Percentiles rank a stretch among this genome's conserved stretches.
phyloP scores from a whole-genome alignment of 2,329 filamentous ascomycete genomes.

The Xylaria hypoxylon region DNA sequence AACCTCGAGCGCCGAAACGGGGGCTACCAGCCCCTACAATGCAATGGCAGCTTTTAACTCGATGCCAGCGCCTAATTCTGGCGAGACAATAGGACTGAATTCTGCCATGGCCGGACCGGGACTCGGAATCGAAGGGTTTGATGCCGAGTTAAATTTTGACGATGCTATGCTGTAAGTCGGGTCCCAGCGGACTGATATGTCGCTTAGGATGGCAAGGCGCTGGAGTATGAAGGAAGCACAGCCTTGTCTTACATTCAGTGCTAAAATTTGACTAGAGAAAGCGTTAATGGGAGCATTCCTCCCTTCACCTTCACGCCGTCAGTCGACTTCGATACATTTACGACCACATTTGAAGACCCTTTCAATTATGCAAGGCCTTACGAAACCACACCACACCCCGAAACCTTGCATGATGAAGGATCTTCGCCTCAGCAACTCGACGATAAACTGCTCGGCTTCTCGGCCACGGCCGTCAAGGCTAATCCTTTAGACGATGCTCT shows the following conservation, averaged over 20 bases:
- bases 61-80: slow-evolving; percentile 62
- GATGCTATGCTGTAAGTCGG: slow-evolving; percentile 66
- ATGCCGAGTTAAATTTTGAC: slow-evolving; percentile 66
- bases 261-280: slow-evolving; percentile 53
- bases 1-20: slow-evolving; percentile 37
- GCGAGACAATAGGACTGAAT: slow-evolving; percentile 62
- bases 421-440: slow-evolving; percentile 69
- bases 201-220: background rate
- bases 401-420: slow-evolving; percentile 58
- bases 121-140: slow-evolving; percentile 64
- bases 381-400: slow-evolving; percentile 57
- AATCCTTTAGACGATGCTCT: slow-evolving; percentile 72
- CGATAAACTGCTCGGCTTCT: slow-evolving; percentile 81
- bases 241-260: slow-evolving; percentile 26
- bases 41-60: slow-evolving; percentile 70
- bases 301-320: slow-evolving; percentile 66
- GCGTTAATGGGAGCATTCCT: slow-evolving; percentile 57
- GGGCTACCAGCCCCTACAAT: slow-evolving; percentile 54
- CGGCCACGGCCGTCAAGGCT: slow-evolving; percentile 69
- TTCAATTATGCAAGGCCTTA: slow-evolving; percentile 69
- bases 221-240: slow-evolving; percentile 8
- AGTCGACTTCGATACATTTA: slow-evolving; percentile 71
- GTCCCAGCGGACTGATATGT: background rate
- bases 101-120: slow-evolving; percentile 51
- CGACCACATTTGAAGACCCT: slow-evolving; percentile 73